Evolutionary conservation across 2,329 filamentous ascomycete genomes (phyloP).

Genomic region (Nigrospora oryzae): DNA sequence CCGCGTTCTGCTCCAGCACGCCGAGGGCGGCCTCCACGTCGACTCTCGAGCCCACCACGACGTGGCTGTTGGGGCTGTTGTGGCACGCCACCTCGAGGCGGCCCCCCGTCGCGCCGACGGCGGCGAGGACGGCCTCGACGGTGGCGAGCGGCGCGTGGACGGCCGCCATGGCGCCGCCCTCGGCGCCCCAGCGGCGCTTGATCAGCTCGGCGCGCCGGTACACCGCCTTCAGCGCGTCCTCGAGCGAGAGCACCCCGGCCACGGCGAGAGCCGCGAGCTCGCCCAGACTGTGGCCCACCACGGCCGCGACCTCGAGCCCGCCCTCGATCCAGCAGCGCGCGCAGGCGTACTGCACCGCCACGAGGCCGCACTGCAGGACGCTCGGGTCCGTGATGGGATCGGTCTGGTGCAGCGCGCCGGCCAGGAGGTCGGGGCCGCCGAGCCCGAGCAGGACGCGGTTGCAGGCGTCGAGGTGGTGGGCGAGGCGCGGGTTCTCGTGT

Average conservation of each 20-base stretch:
- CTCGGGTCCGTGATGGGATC: conserved; percentile 17
- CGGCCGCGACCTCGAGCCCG: conserved; percentile 17
- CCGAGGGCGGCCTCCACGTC: not conserved
- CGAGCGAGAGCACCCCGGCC: conserved; percentile 19
- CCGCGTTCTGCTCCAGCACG: conserved; percentile 1
- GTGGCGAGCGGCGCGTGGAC: conserved; percentile 7
- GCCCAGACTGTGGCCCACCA: conserved; percentile 31
- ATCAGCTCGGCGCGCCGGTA: conserved; percentile 22
- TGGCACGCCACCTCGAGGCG: conserved; percentile 3
- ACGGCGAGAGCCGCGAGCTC: conserved; percentile 26
- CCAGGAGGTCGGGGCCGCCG: conserved; percentile 20
- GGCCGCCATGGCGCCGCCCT: conserved; percentile 25
- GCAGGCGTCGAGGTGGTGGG: not conserved
- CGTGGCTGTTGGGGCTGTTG: conserved; percentile 11
- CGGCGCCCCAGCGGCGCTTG: conserved; percentile 20
- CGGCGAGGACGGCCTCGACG: not conserved
- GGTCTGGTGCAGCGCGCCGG: conserved; percentile 15
- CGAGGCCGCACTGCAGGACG: conserved; percentile 24
- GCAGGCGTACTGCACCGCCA: conserved; percentile 26
- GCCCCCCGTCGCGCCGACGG: not conserved
- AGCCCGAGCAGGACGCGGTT: not conserved
- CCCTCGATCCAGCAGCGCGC: conserved; percentile 24
- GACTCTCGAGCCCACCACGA: conserved; percentile 7
- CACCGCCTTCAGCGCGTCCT: conserved; percentile 21
- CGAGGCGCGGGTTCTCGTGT: not conserved